Evolutionary conservation across 495 filamentous ascomycete genomes (phyloP).

Genomic region (Pyronema omphalodes): DNA sequence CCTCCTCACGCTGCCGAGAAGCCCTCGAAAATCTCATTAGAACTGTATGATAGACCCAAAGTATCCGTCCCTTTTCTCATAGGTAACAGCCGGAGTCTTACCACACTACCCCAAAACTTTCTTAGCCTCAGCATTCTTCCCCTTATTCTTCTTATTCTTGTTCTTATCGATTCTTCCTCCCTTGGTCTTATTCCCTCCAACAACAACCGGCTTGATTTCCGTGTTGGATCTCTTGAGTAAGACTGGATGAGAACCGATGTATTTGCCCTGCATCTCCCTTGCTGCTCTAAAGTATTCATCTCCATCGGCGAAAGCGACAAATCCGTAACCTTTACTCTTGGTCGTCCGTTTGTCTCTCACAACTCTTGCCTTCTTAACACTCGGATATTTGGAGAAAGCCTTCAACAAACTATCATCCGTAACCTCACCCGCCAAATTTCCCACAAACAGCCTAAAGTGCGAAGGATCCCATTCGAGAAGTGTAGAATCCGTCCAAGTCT

Average conservation of each 20-base stretch:
- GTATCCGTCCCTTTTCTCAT: background rate
- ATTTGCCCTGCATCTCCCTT: conserved; percentile 97
- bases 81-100: background rate
- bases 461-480: conserved; percentile 92
- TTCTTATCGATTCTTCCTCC: conserved; percentile 24
- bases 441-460: conserved; percentile 87
- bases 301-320: conserved; percentile 85
- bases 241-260: conserved; percentile 92
- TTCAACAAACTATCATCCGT: conserved; percentile 91
- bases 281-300: conserved; percentile 91
- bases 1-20: no score
- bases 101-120: conserved; percentile 17
- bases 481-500: conserved; percentile 69
- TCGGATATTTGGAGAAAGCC: conserved; percentile 74
- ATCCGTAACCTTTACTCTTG: conserved; percentile 90
- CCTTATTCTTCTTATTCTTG: conserved; percentile 20
- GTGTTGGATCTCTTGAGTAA: conserved; percentile 71
- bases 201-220: conserved; percentile 55
- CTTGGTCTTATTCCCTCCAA: conserved; percentile 31
- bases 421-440: conserved; percentile 94
- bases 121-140: conserved; percentile 11
- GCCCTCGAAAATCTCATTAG: background rate
- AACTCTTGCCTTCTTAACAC: conserved; percentile 83
- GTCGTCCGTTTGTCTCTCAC: conserved; percentile 86
- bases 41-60: conserved; percentile 1